A percentile compares a stretch with the other conserved stretches of the same genome.
These are phyloP conservation scores for Emmonsiellopsis sp. DNA, from an alignment of 2,329 filamentous ascomycete species.

Conservation along the genomic window DNA sequence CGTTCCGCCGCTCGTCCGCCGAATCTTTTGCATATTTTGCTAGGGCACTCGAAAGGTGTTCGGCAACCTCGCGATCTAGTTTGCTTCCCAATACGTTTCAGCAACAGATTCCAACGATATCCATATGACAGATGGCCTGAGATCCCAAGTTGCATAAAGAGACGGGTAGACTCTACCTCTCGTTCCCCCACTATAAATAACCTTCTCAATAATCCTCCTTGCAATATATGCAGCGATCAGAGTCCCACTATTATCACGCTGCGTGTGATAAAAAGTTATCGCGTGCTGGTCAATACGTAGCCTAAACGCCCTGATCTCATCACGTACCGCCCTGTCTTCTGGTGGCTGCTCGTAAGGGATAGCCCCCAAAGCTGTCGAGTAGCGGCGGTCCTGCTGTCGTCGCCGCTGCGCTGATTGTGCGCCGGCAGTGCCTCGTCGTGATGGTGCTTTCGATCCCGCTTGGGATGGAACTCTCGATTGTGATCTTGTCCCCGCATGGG, in stretches of 20 bases:
- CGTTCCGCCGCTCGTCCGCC: not conserved
- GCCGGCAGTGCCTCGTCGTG: not conserved
- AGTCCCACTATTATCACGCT: not conserved
- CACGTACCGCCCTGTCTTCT: not conserved
- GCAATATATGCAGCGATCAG: not conserved
- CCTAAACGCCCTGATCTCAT: not conserved
- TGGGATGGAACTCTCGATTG: not conserved
- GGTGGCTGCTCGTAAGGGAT: not conserved
- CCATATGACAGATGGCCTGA: not conserved
- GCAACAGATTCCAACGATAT: not conserved
- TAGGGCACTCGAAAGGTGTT: not conserved
- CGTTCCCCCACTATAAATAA: not conserved
- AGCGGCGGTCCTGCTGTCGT: not conserved
- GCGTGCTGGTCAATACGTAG: not conserved
- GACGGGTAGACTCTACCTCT: not conserved
- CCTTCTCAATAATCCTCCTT: not conserved
- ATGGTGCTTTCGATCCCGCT: not conserved
- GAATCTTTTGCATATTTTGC: not conserved
- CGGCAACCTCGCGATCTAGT: not conserved
- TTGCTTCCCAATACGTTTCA: not conserved
- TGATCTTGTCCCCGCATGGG: no score
- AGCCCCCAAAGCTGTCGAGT: not conserved
- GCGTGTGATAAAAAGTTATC: conserved; percentile 1
- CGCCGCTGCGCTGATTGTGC: not conserved
- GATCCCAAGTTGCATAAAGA: not conserved